Percentiles rank a stretch among this genome's conserved stretches.
Evolutionary conservation across 2,329 filamentous ascomycete species (phyloP).

Genomic region (Stemphylium beticola): DNA sequence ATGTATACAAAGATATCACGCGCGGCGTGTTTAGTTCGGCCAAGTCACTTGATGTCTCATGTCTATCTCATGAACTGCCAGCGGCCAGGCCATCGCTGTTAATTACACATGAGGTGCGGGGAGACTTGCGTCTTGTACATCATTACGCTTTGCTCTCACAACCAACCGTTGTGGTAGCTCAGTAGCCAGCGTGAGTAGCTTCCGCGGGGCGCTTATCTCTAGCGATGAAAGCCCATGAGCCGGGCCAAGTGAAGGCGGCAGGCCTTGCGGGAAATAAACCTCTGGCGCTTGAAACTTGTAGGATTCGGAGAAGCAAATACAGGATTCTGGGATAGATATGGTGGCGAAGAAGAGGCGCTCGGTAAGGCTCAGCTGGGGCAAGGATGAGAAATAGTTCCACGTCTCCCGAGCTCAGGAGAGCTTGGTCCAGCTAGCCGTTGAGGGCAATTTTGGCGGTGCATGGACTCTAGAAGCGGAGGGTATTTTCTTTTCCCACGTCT

Average conservation of each 20-base stretch:
- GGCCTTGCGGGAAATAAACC: background rate
- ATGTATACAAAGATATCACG: slow-evolving; percentile 2
- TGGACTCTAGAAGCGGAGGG: too few relatives aligned
- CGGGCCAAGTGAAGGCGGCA: background rate
- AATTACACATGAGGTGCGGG: background rate
- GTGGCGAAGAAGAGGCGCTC: background rate
- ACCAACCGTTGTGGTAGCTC: background rate
- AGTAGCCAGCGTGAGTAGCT: slow-evolving; percentile 1
- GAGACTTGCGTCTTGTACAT: background rate
- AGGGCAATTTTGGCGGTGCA: too few relatives aligned
- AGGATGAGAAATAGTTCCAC: too few relatives aligned
- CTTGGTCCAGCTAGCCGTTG: too few relatives aligned
- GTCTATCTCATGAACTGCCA: background rate
- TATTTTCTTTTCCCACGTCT: too few relatives aligned
- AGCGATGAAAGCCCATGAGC: background rate
- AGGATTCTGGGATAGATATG: background rate
- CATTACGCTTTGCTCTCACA: background rate
- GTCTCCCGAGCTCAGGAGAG: too few relatives aligned
- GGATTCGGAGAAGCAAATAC: slow-evolving; percentile 3
- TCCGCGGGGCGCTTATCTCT: slow-evolving; percentile 1
- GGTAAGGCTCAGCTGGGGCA: background rate
- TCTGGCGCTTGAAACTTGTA: slow-evolving; percentile 2
- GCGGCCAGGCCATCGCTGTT: background rate
- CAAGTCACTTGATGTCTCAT: background rate
- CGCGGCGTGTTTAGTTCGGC: background rate